Base-by-base conservation (phyloP, 495 filamentous ascomycete species). In the Penicillium bovifimosum region DNA sequence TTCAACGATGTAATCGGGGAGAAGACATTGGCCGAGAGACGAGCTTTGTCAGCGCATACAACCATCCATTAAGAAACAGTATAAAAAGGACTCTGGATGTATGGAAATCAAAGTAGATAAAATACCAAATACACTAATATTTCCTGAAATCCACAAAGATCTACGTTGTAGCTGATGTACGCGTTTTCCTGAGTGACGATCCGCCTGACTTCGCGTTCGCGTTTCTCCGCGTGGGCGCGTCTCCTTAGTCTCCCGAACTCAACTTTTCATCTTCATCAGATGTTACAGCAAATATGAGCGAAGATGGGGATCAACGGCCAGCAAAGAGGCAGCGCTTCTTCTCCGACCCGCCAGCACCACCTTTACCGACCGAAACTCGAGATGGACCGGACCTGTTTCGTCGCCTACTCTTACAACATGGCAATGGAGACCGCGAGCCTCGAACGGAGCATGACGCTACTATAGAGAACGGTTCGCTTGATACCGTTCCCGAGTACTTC, bases 321-420 rank as follows among this genome's bases (percentile, higher is more conserved):
- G 69, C 68, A 34, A 96, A 96, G 75, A 91, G 85, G 68, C 77
- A 85, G 49, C 84, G 91, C 24, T 95, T 95, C 68, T 91, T 95
- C 61, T 73, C 75, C 3, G 86, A 93, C 11, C 52, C 61, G 2
- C 50, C 63, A 13, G 35, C 29, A 29, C 28, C 51, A 16, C 10
- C 47, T 11, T 49, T 43, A 40, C 46, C 33, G 31, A 56, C 34
- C 28, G 50, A 9, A 39, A 8, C 17, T 3, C 53, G 4, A 34
- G 41, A 8, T 32, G 14, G n/a, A n/a, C n/a, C 50, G 38, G 56
- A n/a, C n/a, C n/a, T n/a, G n/a, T n/a, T n/a, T n/a, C n/a, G n/a
- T n/a, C n/a, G n/a, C n/a, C n/a, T n/a, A n/a, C n/a, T n/a, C n/a
- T n/a, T n/a, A n/a, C n/a, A n/a, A n/a, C n/a, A n/a, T n/a, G n/a